Conservation (phyloP, 768 basidiomycete species). For the Phylloporus sp. region DNA sequence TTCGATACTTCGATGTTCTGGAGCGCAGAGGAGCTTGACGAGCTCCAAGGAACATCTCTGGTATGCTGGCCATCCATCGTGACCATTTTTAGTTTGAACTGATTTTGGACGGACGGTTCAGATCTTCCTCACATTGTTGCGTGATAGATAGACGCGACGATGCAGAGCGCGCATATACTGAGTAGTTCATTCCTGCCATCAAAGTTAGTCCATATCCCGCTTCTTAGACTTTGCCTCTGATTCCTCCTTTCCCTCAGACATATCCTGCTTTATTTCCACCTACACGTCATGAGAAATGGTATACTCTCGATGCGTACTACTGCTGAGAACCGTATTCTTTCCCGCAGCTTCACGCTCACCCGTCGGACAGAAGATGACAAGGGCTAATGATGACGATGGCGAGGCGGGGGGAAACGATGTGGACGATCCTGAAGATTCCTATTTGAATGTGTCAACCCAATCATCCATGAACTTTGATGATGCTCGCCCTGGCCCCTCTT, state of each 20-base stretch:
- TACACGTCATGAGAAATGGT: slow-evolving; percentile 41
- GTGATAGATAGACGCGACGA: slow-evolving; percentile 59
- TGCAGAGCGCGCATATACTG: slow-evolving; percentile 67
- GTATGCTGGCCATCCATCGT: slow-evolving; percentile 53
- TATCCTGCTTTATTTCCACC: slow-evolving; percentile 69
- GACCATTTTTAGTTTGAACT: neutral
- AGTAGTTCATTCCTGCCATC: slow-evolving; percentile 66
- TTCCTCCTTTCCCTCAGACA: slow-evolving; percentile 36
- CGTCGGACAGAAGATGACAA: slow-evolving; percentile 43
- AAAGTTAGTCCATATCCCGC: slow-evolving; percentile 39
- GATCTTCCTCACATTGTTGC: neutral
- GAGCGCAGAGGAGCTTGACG: slow-evolving; percentile 63
- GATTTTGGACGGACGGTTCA: neutral
- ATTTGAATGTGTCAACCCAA: slow-evolving; percentile 15
- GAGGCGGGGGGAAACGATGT: slow-evolving; percentile 25
- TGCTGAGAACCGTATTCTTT: slow-evolving; percentile 88
- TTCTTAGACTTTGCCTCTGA: neutral
- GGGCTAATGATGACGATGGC: slow-evolving; percentile 8
- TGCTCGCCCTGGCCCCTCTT: neutral
- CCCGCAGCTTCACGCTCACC: slow-evolving; percentile 85
- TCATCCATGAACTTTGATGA: slow-evolving; percentile 32
- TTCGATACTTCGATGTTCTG: slow-evolving; percentile 98
- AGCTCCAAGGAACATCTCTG: slow-evolving; percentile 81
- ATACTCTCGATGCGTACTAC: slow-evolving; percentile 76
- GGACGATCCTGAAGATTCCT: slow-evolving; percentile 31